Evolutionary conservation across 2,329 filamentous ascomycete species (phyloP).

Genomic region (Diaporthe sp.): DNA sequence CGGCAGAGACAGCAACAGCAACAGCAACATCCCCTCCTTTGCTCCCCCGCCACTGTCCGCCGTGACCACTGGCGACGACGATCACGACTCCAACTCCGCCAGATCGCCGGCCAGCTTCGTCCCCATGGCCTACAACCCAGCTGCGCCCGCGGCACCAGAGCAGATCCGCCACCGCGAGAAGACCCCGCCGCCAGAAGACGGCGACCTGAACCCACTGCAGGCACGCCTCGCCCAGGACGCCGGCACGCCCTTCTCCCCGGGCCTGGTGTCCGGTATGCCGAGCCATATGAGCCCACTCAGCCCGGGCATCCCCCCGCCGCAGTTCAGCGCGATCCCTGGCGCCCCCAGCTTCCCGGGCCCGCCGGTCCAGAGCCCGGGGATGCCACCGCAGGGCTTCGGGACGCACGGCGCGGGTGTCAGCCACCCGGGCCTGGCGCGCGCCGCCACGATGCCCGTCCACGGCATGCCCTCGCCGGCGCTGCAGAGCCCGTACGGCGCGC

Average conservation of each 20-base stretch:
- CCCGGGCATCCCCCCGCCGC: conserved; percentile 54
- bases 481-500: conserved; percentile 59
- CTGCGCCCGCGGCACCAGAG: conserved; percentile 82
- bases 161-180: conserved; percentile 81
- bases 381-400: conserved; percentile 60
- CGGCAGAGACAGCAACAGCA: conserved; percentile 39
- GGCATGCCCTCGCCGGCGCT: conserved; percentile 57
- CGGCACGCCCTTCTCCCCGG: conserved; percentile 66
- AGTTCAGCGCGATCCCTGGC: conserved; percentile 56
- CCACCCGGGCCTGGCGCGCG: conserved; percentile 63
- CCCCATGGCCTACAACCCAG: conserved; percentile 84
- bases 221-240: conserved; percentile 71
- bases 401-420: conserved; percentile 42
- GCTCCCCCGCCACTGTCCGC: conserved; percentile 58
- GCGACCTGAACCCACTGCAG: conserved; percentile 69
- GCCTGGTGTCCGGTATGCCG: conserved; percentile 56
- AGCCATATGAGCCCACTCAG: conserved; percentile 60
- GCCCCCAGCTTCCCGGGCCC: conserved; percentile 58
- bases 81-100: conserved; percentile 46
- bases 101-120: conserved; percentile 61
- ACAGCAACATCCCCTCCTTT: conserved; percentile 52
- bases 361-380: conserved; percentile 54
- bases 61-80: conserved; percentile 47
- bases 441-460: conserved; percentile 64
- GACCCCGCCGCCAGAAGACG: conserved; percentile 82